A percentile compares a stretch with the other conserved stretches of the same genome.
These are phyloP conservation scores for Cardamine chenopodiifolia DNA, from an alignment of 345 rosid genomes.

Conservation along the genomic window DNA sequence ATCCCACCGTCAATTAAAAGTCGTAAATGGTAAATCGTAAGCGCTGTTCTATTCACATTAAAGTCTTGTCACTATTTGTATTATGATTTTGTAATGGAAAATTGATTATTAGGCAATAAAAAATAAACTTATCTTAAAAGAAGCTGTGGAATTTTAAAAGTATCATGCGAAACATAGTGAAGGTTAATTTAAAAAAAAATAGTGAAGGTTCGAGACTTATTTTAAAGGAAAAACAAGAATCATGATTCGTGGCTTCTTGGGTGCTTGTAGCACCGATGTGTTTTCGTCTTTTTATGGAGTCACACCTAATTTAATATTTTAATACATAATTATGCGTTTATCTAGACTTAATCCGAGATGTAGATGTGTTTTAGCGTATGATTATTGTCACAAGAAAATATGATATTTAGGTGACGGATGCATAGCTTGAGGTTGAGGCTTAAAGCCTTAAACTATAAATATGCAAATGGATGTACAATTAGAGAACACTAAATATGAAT, in stretches of 20 bases:
- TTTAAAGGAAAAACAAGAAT: slow-evolving; percentile 5
- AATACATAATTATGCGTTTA: not conserved
- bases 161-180: slow-evolving; percentile 12
- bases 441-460: not conserved
- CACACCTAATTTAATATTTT: slow-evolving; percentile 2
- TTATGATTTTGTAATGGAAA: not conserved
- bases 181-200: slow-evolving; percentile 21
- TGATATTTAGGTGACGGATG: not conserved
- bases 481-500: not conserved
- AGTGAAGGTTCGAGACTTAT: slow-evolving; percentile 22
- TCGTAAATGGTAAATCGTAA: slow-evolving; percentile 14
- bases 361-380: slow-evolving; percentile 1
- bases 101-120: not conserved
- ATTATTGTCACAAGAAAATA: slow-evolving; percentile 13
- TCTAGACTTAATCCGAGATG: not conserved
- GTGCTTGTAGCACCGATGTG: slow-evolving; percentile 27
- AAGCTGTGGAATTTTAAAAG: not conserved
- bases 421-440: not conserved
- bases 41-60: slow-evolving; percentile 22
- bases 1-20: slow-evolving; percentile 19
- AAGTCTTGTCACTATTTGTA: not conserved
- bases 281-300: slow-evolving; percentile 16
- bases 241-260: slow-evolving; percentile 31
- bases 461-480: not conserved
- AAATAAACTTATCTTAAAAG: not conserved